A percentile compares a stretch with the other conserved stretches of the same genome.
These are phyloP conservation scores for Myxozyma udenii DNA, from an alignment of 805 yeast species.

Conservation along the genomic window DNA sequence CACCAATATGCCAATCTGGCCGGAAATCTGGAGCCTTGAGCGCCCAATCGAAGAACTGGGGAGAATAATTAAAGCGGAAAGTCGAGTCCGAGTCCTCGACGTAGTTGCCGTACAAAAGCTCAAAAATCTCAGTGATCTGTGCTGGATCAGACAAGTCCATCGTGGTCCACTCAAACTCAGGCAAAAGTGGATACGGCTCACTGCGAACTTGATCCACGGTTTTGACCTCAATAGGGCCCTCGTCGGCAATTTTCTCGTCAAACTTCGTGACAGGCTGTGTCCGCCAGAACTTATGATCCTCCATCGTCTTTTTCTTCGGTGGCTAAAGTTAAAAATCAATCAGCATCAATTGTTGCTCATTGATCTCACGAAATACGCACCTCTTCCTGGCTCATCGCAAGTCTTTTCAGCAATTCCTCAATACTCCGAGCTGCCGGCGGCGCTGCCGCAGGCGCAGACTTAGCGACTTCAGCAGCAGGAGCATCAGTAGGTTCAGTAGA, in stretches of 20 bases:
- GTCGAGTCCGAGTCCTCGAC: conserved; percentile 93
- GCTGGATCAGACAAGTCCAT: conserved; percentile 56
- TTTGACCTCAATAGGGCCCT: conserved; percentile 81
- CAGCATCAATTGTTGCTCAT: too few species aligned
- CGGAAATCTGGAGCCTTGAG: conserved; percentile 90
- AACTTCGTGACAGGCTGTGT: conserved; percentile 91
- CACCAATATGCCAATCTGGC: conserved; percentile 89
- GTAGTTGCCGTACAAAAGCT: conserved; percentile 79
- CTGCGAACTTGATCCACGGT: conserved; percentile 69
- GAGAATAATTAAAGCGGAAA: conserved; percentile 84
- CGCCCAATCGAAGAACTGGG: conserved; percentile 87
- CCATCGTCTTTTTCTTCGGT: conserved; percentile 50
- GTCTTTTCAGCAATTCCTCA: conserved; percentile 14
- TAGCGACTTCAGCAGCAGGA: neutral
- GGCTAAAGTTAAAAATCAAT: neutral
- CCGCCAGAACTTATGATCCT: conserved; percentile 94
- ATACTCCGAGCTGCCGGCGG: conserved; percentile 2
- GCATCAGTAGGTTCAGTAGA: neutral
- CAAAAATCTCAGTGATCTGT: conserved; percentile 73
- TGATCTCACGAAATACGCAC: neutral
- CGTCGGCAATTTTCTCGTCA: conserved; percentile 61
- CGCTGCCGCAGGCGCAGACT: neutral
- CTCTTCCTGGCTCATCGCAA: conserved; percentile 9
- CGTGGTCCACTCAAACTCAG: conserved; percentile 86
- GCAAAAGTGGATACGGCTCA: conserved; percentile 65